Evolutionary conservation across 2,329 filamentous ascomycete species (phyloP).

Genomic region (Ascochyta fabae): DNA sequence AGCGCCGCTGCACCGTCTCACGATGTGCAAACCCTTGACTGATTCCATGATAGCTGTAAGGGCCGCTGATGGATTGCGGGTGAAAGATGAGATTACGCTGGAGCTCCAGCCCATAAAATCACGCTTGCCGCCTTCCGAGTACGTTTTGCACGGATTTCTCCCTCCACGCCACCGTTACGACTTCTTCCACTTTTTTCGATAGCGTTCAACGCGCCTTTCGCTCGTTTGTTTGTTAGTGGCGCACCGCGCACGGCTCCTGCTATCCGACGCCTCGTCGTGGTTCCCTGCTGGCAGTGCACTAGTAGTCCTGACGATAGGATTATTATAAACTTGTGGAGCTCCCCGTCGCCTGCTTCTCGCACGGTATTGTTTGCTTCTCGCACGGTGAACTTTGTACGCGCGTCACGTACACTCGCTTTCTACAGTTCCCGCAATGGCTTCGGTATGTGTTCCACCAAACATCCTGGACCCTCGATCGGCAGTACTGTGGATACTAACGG

Average conservation of each 20-base stretch:
- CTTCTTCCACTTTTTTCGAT: constrained; percentile 9
- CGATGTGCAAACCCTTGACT: constrained; percentile 1
- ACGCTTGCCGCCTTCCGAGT: constrained; percentile 1
- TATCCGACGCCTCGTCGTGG: constrained; percentile 8
- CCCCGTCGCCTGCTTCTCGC: constrained; percentile 1
- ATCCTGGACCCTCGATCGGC: constrained; percentile 8
- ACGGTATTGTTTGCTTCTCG: constrained; percentile 5
- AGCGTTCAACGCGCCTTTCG: constrained; percentile 11
- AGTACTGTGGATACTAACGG: constrained; percentile 19
- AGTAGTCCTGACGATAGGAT: constrained; percentile 13
- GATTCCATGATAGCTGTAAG: not conserved
- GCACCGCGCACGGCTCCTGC: constrained; percentile 1
- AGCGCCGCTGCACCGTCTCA: constrained; percentile 2
- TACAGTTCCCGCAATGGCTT: constrained; percentile 16
- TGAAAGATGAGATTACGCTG: constrained; percentile 14
- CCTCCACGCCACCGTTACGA: not conserved
- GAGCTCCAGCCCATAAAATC: constrained; percentile 6
- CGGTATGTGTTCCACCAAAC: constrained; percentile 13
- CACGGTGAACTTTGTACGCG: constrained; percentile 11
- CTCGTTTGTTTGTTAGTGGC: constrained; percentile 12
- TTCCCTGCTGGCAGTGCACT: constrained; percentile 15
- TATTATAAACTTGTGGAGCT: constrained; percentile 11
- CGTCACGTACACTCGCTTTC: constrained; percentile 1
- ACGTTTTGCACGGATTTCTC: not conserved
- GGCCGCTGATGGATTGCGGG: constrained; percentile 10